These are phyloP conservation scores for Xerocomellus dryophilus DNA, from an alignment of 768 basidiomycete genomes.

Conservation along the genomic window DNA sequence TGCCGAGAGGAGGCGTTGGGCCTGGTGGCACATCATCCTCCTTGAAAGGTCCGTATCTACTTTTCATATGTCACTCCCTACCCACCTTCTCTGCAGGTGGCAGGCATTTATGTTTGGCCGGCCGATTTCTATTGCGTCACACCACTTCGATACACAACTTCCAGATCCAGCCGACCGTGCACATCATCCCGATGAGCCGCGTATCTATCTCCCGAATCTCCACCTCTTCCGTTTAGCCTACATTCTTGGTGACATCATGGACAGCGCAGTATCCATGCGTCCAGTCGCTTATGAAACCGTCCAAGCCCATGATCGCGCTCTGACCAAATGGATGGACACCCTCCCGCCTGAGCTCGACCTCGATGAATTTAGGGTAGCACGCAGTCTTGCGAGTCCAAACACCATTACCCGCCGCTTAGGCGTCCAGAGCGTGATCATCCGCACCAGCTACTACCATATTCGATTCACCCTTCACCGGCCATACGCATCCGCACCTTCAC, in stretches of 20 bases:
- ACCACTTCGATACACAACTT: slow-evolving; percentile 80
- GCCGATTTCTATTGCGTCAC: slow-evolving; percentile 69
- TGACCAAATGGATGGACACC: slow-evolving; percentile 75
- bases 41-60: slow-evolving; percentile 62
- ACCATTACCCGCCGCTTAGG: slow-evolving; percentile 61
- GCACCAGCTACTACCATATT: slow-evolving; percentile 75
- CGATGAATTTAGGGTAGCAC: slow-evolving; percentile 72
- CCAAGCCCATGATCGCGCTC: slow-evolving; percentile 64
- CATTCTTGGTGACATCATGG: slow-evolving; percentile 81
- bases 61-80: slow-evolving; percentile 1
- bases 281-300: slow-evolving; percentile 75
- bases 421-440: slow-evolving; percentile 79
- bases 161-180: slow-evolving; percentile 58
- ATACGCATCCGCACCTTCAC: slow-evolving; percentile 45
- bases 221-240: slow-evolving; percentile 74
- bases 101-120: slow-evolving; percentile 86
- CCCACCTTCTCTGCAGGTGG: slow-evolving; percentile 51
- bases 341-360: slow-evolving; percentile 71
- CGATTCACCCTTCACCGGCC: slow-evolving; percentile 83
- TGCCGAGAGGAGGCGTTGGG: slow-evolving; percentile 80
- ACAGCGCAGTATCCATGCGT: slow-evolving; percentile 78
- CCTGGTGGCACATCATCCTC: slow-evolving; percentile 86
- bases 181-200: slow-evolving; percentile 49
- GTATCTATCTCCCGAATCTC: slow-evolving; percentile 71
- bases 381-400: slow-evolving; percentile 63